Percentiles rank a stretch among this genome's conserved stretches.
phyloP scores from a whole-genome alignment of 2,329 filamentous ascomycete species.

The Ceratocystis alfenasii region DNA sequence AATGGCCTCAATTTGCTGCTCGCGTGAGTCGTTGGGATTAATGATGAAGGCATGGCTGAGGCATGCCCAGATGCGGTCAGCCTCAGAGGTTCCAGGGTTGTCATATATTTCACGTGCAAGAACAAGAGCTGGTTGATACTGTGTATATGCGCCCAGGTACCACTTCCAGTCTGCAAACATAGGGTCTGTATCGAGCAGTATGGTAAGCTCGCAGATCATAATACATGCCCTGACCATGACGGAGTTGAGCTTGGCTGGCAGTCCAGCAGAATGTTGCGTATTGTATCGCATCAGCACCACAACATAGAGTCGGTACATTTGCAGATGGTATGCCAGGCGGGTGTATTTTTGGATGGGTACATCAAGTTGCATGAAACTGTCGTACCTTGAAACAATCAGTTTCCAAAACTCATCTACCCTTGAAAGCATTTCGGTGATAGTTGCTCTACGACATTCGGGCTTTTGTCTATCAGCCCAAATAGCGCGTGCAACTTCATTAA shows the following conservation, averaged over 20 bases:
- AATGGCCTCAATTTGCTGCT: conserved; percentile 36
- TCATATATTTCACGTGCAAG: conserved; percentile 56
- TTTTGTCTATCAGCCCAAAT: conserved; percentile 58
- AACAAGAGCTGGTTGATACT: conserved; percentile 59
- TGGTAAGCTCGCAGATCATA: conserved; percentile 38
- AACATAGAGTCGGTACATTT: conserved; percentile 51
- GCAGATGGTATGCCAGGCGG: conserved; percentile 51
- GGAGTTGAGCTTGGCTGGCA: conserved; percentile 52
- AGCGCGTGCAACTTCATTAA: conserved; percentile 58
- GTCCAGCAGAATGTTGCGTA: conserved; percentile 32
- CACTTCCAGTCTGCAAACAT: conserved; percentile 50
- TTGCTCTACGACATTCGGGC: conserved; percentile 49
- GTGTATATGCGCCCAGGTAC: conserved; percentile 60
- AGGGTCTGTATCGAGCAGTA: conserved; percentile 35
- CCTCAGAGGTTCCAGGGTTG: conserved; percentile 44
- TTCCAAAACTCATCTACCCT: conserved; percentile 58
- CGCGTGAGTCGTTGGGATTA: conserved; percentile 35
- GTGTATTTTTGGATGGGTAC: conserved; percentile 52
- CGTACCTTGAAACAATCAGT: conserved; percentile 53
- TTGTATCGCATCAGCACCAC: conserved; percentile 60
- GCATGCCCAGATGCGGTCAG: conserved; percentile 56
- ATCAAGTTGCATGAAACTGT: conserved; percentile 46
- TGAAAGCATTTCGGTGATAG: conserved; percentile 50
- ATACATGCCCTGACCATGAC: conserved; percentile 52
- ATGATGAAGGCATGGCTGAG: conserved; percentile 61